These are phyloP conservation scores for Cladochytrium replicatum DNA, from an alignment of 192 early-diverging fungal species.

Conservation along the genomic window DNA sequence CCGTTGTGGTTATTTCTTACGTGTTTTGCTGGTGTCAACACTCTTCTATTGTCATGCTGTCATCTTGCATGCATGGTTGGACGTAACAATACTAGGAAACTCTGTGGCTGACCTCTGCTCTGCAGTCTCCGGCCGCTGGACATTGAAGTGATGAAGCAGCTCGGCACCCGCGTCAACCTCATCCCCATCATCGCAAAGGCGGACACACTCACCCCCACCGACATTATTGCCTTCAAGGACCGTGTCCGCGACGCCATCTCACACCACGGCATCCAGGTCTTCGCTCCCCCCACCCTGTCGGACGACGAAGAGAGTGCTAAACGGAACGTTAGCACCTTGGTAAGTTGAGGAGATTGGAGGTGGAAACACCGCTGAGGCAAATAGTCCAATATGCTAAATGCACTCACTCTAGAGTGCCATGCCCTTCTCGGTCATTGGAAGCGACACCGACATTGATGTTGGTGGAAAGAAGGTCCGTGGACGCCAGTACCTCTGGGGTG, in stretches of 20 bases:
- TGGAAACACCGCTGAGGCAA: too few species aligned
- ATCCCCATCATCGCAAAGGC: slow-evolving; percentile 98
- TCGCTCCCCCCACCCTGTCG: slow-evolving; percentile 79
- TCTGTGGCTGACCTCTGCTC: too few species aligned
- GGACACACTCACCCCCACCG: slow-evolving; percentile 88
- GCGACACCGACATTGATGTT: slow-evolving; percentile 72
- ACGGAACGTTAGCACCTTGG: slow-evolving; percentile 76
- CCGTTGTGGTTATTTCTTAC: too few species aligned
- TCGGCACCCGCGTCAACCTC: slow-evolving; percentile 91
- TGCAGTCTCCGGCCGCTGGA: slow-evolving; percentile 76
- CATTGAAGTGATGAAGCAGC: slow-evolving; percentile 95
- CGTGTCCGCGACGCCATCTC: slow-evolving; percentile 89
- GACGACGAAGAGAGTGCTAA: slow-evolving; percentile 72
- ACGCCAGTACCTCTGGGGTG: slow-evolving; percentile 96
- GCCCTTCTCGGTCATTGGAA: slow-evolving; percentile 94
- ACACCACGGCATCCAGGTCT: slow-evolving; percentile 87
- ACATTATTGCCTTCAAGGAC: slow-evolving; percentile 89
- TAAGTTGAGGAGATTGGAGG: too few species aligned
- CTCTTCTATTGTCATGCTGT: too few species aligned
- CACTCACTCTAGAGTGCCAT: slow-evolving; percentile 64
- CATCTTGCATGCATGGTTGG: too few species aligned
- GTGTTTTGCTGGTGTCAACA: too few species aligned
- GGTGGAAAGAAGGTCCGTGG: slow-evolving; percentile 85
- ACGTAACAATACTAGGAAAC: too few species aligned
- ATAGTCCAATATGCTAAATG: too few species aligned